A percentile compares a stretch with the other conserved stretches of the same genome.
phyloP scores from a whole-genome alignment of 768 basidiomycete species.

The Asterophora parasitica region DNA sequence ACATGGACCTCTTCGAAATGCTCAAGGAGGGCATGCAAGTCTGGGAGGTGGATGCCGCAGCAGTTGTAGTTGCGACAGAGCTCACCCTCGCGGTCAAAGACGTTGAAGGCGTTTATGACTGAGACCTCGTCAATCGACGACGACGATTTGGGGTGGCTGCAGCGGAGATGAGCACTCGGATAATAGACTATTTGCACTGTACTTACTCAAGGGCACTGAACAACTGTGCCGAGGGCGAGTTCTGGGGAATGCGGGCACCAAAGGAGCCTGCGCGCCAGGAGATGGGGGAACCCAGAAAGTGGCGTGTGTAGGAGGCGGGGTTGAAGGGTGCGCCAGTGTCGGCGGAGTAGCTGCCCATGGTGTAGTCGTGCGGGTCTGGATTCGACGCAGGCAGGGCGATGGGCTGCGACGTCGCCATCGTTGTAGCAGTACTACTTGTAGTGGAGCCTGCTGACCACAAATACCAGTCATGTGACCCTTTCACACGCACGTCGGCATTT shows the following conservation, averaged over 20 bases:
- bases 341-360: conserved; percentile 47
- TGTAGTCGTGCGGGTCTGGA: conserved; percentile 21
- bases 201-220: conserved; percentile 65
- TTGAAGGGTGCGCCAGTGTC: conserved; percentile 50
- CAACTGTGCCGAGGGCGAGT: conserved; percentile 58
- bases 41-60: conserved; percentile 69
- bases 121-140: conserved; percentile 55
- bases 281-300: conserved; percentile 67
- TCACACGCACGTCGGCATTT: no score
- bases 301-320: conserved; percentile 60
- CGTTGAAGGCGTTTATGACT: conserved; percentile 61
- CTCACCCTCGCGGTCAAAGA: conserved; percentile 69
- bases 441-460: no score
- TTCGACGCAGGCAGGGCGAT: conserved; percentile 38
- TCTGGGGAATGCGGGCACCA: conserved; percentile 57
- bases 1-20: conserved; percentile 92
- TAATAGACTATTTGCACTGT: no score
- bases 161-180: neutral
- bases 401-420: conserved; percentile 35
- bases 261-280: conserved; percentile 69
- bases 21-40: conserved; percentile 81
- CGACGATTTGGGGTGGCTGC: conserved; percentile 30
- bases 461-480: no score
- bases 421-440: no score
- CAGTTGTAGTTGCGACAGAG: conserved; percentile 87